Evolutionary conservation across 768 basidiomycete species (phyloP), one percentile per base, ranked within the genome.

Genomic region (Dendrothele bispora): DNA sequence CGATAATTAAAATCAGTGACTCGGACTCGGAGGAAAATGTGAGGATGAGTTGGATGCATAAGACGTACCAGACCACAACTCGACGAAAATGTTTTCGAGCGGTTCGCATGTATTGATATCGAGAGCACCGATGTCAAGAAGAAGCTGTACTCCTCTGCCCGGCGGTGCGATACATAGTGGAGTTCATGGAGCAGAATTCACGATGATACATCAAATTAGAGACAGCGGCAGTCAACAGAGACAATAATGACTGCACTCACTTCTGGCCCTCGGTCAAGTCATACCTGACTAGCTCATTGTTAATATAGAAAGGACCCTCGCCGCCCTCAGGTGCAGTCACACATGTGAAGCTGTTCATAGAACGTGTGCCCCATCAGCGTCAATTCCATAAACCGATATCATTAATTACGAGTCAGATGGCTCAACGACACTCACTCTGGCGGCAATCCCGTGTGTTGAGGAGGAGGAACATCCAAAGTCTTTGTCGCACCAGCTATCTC

Each of bases 21-120:
- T n/a, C n/a, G n/a, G n/a, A n/a, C n/a, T n/a, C n/a, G n/a, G n/a
- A n/a, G n/a, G n/a, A n/a, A n/a, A n/a, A 25, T 8, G 8, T 14
- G 8, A 14, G 17, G 18, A 7, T 12, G 11, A 29, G 5, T 4
- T 18, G 24, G 18, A 28, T 42, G 30, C n/a, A 34, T 21, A 20
- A 30, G 12, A 50, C 53, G 32, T 27, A 59, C 57, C 49, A 43
- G 57, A 50, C 66, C 67, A 72, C 18, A 73, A 57, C 45, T 73
- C 70, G 21, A 73, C 64, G 48, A 71, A 61, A 18, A 62, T 63
- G 48, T 66, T 61, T 5, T 43, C 38, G 39, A 69, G 50, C 2
- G 71, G 69, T 45, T 68, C 44, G 56, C 71, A 73, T 22, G 65
- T 70, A 8, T 60, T 59, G 34, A 63, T 62, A 46, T 71, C 67